A percentile compares a stretch with the other conserved stretches of the same genome.
These are phyloP conservation scores for Rhodotorula diobovata DNA, from an alignment of 768 basidiomycete genomes.

Conservation along the genomic window DNA sequence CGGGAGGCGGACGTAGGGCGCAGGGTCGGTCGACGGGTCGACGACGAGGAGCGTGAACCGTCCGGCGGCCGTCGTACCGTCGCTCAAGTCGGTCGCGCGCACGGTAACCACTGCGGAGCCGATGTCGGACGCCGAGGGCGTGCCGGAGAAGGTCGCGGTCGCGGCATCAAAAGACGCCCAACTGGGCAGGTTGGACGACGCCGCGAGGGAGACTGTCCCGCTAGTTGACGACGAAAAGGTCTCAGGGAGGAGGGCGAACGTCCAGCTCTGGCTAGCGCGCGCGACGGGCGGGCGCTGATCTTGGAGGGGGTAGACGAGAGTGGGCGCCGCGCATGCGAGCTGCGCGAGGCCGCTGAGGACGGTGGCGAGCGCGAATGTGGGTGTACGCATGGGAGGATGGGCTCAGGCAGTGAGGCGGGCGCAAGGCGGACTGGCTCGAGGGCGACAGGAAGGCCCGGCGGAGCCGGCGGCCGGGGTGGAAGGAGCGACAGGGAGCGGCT, in stretches of 20 bases:
- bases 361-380: neutral
- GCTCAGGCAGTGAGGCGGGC: neutral
- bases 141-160: conserved; percentile 63
- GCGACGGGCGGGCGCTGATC: conserved; percentile 75
- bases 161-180: conserved; percentile 73
- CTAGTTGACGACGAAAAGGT: conserved; percentile 56
- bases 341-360: neutral
- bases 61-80: conserved; percentile 43
- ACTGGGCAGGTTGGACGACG: conserved; percentile 55
- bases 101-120: conserved; percentile 62
- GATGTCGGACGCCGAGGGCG: conserved; percentile 60
- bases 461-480: neutral
- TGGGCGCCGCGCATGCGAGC: conserved; percentile 5
- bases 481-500: neutral
- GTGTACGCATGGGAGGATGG: neutral
- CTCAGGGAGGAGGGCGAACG: conserved; percentile 62
- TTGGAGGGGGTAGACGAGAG: conserved; percentile 59
- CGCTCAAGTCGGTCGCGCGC: conserved; percentile 56
- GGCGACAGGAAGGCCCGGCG: neutral
- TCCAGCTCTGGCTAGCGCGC: conserved; percentile 60
- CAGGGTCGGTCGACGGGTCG: conserved; percentile 59
- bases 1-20: conserved; percentile 45
- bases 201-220: conserved; percentile 44
- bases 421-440: neutral
- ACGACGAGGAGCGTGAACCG: conserved; percentile 51